Conservation (phyloP, 176 grass and related monocot genomes). For the Pontederia paniculata region DNA sequence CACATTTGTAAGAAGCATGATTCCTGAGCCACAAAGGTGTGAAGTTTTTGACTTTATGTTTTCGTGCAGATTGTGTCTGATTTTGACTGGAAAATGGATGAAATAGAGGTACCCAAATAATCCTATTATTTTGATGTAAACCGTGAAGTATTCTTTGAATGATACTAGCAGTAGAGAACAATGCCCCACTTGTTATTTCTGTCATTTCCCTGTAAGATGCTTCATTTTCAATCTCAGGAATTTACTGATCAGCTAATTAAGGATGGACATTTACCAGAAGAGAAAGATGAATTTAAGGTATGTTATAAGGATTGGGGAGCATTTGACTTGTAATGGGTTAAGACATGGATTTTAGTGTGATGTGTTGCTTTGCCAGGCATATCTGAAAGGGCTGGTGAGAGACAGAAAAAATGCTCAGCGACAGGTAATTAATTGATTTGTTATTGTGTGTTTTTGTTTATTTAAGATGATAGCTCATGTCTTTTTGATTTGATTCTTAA, state of each 20-base stretch:
- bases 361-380: conserved; percentile 37
- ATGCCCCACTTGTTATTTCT: not conserved
- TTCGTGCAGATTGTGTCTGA: conserved; percentile 77
- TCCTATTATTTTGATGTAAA: not conserved
- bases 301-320: not conserved
- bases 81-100: conserved; percentile 76
- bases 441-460: no score
- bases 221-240: conserved; percentile 27
- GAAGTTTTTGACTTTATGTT: not conserved
- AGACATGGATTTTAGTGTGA: not conserved
- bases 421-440: conserved; percentile 35
- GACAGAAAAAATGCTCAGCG: conserved; percentile 50
- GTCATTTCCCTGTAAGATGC: not conserved
- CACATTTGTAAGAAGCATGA: no score
- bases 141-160: no score
- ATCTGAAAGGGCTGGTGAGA: conserved; percentile 73
- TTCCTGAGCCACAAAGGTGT: no score
- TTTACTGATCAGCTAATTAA: conserved; percentile 54
- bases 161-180: no score
- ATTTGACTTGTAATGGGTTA: not conserved
- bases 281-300: conserved; percentile 86
- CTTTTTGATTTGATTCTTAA: conserved; percentile 10
- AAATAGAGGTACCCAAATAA: conserved; percentile 38
- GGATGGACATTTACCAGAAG: conserved; percentile 52
- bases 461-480: not conserved